Conservation (phyloP, 768 basidiomycete genomes). For the Baorangia bicolor region DNA sequence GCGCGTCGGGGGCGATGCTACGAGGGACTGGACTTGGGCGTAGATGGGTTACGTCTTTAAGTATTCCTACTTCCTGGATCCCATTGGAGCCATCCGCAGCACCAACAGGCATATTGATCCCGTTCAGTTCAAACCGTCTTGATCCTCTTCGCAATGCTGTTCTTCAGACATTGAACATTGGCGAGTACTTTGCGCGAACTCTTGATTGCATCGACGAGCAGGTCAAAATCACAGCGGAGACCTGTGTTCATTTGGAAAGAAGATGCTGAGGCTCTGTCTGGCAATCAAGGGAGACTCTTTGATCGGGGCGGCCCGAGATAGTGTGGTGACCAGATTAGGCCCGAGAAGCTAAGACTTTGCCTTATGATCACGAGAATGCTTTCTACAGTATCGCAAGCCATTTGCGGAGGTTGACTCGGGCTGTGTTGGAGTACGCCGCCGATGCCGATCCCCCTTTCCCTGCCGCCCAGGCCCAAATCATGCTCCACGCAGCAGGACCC, state of each 20-base stretch:
- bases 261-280: neutral
- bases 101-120: neutral
- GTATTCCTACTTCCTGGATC: neutral
- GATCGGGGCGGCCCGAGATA: neutral
- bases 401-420: too few relatives aligned
- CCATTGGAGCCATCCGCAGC: neutral
- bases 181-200: neutral
- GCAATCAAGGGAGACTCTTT: neutral
- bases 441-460: too few relatives aligned
- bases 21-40: neutral
- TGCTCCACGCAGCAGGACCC: too few relatives aligned
- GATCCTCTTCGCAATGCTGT: conserved; percentile 1
- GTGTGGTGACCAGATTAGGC: too few relatives aligned
- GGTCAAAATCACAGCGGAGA: neutral
- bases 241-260: neutral
- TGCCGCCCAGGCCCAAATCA: too few relatives aligned
- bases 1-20: neutral
- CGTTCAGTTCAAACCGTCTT: neutral
- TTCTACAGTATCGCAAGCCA: too few relatives aligned
- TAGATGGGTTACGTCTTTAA: neutral
- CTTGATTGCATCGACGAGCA: neutral
- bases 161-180: neutral
- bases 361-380: too few relatives aligned
- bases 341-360: too few relatives aligned
- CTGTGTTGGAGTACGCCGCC: too few relatives aligned